A percentile compares a stretch with the other conserved stretches of the same genome.
Evolutionary conservation across 1,284 basidiomycete species (phyloP).

Genomic region (Ganoderma leucocontextum): DNA sequence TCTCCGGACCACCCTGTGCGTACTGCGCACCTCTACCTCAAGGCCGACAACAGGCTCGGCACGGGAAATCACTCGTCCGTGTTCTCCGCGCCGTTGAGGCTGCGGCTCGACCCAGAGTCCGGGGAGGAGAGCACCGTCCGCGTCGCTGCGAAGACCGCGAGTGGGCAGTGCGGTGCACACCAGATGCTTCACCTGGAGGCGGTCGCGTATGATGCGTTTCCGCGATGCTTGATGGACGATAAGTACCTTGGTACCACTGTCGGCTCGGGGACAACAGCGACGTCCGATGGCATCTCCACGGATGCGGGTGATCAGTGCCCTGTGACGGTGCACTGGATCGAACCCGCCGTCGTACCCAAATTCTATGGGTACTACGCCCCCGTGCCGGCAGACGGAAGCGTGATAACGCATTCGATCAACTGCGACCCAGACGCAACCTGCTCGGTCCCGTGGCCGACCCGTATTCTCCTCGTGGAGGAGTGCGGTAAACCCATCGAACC

Average conservation of each 20-base stretch:
- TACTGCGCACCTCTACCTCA: slow-evolving; percentile 34
- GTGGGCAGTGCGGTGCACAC: slow-evolving; percentile 26
- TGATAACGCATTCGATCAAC: neutral
- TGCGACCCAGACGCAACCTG: slow-evolving; percentile 8
- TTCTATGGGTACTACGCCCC: slow-evolving; percentile 61
- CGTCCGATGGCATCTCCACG: no score
- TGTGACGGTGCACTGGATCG: neutral
- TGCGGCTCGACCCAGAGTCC: slow-evolving; percentile 38
- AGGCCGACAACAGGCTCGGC: slow-evolving; percentile 40
- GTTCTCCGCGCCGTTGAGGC: slow-evolving; percentile 39
- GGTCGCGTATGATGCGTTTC: slow-evolving; percentile 52
- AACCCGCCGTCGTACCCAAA: slow-evolving; percentile 54
- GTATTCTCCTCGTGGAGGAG: slow-evolving; percentile 57
- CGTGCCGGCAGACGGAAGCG: slow-evolving; percentile 25
- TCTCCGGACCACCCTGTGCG: no score
- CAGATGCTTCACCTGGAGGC: slow-evolving; percentile 48
- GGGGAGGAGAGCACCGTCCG: slow-evolving; percentile 35
- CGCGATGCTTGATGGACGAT: slow-evolving; percentile 53
- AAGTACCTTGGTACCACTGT: no score
- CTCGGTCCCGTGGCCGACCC: slow-evolving; percentile 39
- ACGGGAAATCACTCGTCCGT: slow-evolving; percentile 44
- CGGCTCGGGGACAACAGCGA: no score
- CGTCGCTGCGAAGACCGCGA: slow-evolving; percentile 44
- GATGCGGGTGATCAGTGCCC: no score
- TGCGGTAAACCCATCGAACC: slow-evolving; percentile 50